A percentile compares a stretch with the other conserved stretches of the same genome.
Conservation (phyloP, 805 yeast genomes). For the Wickerhamiella bombiphila region DNA sequence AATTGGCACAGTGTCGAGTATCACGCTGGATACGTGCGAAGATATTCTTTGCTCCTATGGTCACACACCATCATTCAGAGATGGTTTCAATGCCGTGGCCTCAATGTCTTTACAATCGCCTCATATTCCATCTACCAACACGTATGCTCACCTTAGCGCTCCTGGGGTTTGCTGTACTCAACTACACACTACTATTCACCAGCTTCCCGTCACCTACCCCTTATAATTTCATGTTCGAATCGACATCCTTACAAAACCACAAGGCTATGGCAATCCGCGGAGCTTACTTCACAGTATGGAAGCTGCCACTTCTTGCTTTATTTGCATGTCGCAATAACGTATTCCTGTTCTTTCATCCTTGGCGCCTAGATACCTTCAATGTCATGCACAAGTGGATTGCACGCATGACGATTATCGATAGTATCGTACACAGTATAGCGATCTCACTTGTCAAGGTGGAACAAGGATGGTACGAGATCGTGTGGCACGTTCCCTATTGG, state of each 20-base stretch:
- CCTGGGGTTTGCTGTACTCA: conserved; percentile 21
- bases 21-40: conserved; percentile 3
- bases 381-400: conserved; percentile 53
- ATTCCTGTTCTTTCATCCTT: conserved; percentile 35
- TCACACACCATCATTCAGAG: conserved; percentile 3
- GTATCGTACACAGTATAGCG: conserved; percentile 41
- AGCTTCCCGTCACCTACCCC: conserved; percentile 6
- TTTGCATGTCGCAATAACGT: conserved; percentile 61
- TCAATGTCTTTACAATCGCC: conserved; percentile 1
- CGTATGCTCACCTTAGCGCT: conserved; percentile 25
- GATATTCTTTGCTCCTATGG: conserved; percentile 6
- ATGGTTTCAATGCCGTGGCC: conserved; percentile 1
- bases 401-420: conserved; percentile 34
- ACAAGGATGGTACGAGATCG: conserved; percentile 17
- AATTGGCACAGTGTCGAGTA: background rate
- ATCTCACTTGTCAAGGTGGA: conserved; percentile 23
- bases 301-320: conserved; percentile 34
- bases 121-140: conserved; percentile 21
- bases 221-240: conserved; percentile 10
- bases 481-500: conserved; percentile 16
- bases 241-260: conserved; percentile 13
- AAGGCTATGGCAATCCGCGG: conserved; percentile 11
- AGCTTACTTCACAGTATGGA: conserved; percentile 18
- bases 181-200: conserved; percentile 18
- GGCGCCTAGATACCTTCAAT: conserved; percentile 30